Conservation (phyloP, 768 basidiomycete species). For the Tulasnella sp. region DNA sequence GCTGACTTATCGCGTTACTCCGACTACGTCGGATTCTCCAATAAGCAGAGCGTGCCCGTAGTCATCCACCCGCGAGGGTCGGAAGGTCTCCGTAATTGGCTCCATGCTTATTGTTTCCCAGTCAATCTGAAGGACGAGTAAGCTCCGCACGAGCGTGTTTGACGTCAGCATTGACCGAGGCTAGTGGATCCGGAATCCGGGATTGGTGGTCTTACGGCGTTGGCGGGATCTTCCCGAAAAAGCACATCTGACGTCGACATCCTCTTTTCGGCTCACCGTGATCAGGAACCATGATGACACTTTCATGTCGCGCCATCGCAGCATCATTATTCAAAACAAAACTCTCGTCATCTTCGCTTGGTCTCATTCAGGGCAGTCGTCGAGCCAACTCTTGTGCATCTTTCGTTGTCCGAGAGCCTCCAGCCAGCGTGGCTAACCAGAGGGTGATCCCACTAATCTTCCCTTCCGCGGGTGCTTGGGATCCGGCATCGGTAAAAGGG, state of each 20-base stretch:
- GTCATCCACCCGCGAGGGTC: neutral
- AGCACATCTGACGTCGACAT: neutral
- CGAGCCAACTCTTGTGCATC: neutral
- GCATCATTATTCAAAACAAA: neutral
- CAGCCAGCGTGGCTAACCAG: neutral
- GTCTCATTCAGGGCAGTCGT: neutral
- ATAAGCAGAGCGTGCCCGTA: neutral
- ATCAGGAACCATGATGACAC: neutral
- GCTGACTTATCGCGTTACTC: neutral
- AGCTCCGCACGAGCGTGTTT: neutral
- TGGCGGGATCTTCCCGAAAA: neutral
- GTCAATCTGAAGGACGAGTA: too few species aligned
- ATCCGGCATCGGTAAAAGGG: neutral
- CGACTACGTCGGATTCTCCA: neutral
- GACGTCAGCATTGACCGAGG: neutral
- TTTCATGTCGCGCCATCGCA: neutral
- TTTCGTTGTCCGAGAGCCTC: neutral
- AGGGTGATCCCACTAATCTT: neutral
- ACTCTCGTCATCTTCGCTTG: neutral
- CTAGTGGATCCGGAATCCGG: too few species aligned
- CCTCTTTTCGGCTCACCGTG: neutral
- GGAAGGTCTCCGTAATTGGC: neutral
- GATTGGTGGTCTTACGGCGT: neutral
- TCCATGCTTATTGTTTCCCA: too few species aligned
- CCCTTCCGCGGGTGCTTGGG: neutral